phyloP scores from a whole-genome alignment of 352 stramenopile genomes.

The Aphanomyces astaci region DNA sequence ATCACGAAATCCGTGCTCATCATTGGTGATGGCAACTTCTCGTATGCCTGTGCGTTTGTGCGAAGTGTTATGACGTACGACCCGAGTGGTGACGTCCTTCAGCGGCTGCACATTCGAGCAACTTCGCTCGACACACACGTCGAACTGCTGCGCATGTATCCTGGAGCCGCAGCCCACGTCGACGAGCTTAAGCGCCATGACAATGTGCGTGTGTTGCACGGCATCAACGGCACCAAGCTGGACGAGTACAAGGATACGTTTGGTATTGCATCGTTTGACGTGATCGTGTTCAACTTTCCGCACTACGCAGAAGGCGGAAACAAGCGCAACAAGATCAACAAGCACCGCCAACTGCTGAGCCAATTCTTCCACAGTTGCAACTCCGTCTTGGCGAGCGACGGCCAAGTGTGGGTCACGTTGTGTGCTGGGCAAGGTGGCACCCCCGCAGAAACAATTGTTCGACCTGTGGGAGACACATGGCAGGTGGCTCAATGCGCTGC shows the following conservation, averaged over 20 bases:
- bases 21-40: slow-evolving; percentile 81
- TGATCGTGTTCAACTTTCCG: slow-evolving; percentile 84
- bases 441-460: slow-evolving; percentile 48
- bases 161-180: slow-evolving; percentile 42
- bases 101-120: background rate
- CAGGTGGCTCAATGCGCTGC: slow-evolving; percentile 67
- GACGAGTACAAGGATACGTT: slow-evolving; percentile 30
- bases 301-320: slow-evolving; percentile 70
- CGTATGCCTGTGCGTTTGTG: slow-evolving; percentile 64
- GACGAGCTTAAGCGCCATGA: slow-evolving; percentile 41
- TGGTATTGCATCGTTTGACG: slow-evolving; percentile 36
- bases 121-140: slow-evolving; percentile 44
- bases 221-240: slow-evolving; percentile 64
- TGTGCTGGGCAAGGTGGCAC: slow-evolving; percentile 75
- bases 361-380: slow-evolving; percentile 69
- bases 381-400: slow-evolving; percentile 39
- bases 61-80: slow-evolving; percentile 33
- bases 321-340: slow-evolving; percentile 77
- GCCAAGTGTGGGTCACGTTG: slow-evolving; percentile 75
- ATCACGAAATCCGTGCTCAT: slow-evolving; percentile 43
- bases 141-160: slow-evolving; percentile 71
- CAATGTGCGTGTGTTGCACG: slow-evolving; percentile 45
- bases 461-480: slow-evolving; percentile 65
- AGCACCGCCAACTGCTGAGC: slow-evolving; percentile 61
- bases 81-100: slow-evolving; percentile 35